Evolutionary conservation across 257 asterid genomes (phyloP).

Genomic region (Linderniella brevidens): DNA sequence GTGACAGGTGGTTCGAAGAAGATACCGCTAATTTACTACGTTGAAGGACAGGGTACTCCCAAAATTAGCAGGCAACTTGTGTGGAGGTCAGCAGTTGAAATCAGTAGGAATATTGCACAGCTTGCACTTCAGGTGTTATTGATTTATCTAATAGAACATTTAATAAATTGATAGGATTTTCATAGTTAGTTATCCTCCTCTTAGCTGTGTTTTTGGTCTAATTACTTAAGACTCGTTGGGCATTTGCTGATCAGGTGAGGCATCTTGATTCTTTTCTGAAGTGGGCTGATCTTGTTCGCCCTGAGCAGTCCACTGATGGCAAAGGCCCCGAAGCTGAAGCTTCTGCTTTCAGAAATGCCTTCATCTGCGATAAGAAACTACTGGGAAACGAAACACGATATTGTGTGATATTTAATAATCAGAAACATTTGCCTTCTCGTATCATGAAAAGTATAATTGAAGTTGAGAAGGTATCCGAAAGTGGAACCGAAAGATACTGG

Average conservation of each 20-base stretch:
- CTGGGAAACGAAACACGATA: conserved; percentile 31
- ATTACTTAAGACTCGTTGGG: conserved; percentile 3
- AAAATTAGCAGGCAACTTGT: conserved; percentile 40
- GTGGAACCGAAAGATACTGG: conserved; percentile 51
- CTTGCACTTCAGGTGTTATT: conserved; percentile 51
- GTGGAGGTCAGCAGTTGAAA: conserved; percentile 70
- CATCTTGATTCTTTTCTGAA: conserved; percentile 41
- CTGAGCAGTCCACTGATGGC: conserved; percentile 40
- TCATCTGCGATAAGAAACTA: conserved; percentile 27
- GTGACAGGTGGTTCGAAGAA: conserved; percentile 38
- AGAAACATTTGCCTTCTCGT: conserved; percentile 64
- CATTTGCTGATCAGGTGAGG: conserved; percentile 36
- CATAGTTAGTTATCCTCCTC: too few relatives aligned
- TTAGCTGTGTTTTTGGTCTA: too few relatives aligned
- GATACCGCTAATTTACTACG: conserved; percentile 31
- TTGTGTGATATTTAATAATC: conserved; percentile 40
- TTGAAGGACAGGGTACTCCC: conserved; percentile 32
- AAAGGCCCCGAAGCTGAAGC: conserved; percentile 53
- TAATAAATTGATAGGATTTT: too few relatives aligned
- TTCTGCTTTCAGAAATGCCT: conserved; percentile 61
- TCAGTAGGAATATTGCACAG: conserved; percentile 43
- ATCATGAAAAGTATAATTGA: conserved; percentile 43
- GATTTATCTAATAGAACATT: background rate
- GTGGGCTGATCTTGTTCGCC: conserved; percentile 54
- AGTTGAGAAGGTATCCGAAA: conserved; percentile 25